These are phyloP conservation scores for Euphorbia celastroides DNA, from an alignment of 441 rosid species.

Conservation along the genomic window DNA sequence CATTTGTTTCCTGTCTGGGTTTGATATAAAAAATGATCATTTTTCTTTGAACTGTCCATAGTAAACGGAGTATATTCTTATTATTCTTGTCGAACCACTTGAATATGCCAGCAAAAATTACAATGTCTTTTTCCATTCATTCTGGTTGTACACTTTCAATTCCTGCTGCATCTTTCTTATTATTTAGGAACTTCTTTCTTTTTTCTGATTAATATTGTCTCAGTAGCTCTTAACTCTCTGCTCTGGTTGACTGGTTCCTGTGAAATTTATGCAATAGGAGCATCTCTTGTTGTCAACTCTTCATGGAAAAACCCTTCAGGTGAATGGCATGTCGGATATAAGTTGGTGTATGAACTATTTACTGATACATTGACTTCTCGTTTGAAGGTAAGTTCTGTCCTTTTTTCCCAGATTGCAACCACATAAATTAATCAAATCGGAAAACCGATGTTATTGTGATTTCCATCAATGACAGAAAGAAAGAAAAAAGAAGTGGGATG, in stretches of 20 bases:
- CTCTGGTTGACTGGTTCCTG: constrained; percentile 1
- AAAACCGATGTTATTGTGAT: not conserved
- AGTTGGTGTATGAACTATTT: constrained; percentile 78
- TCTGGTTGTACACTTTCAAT: not conserved
- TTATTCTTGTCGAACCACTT: not conserved
- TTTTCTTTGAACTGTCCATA: not conserved
- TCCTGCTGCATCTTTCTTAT: not conserved
- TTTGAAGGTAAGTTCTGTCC: constrained; percentile 50
- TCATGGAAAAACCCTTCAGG: constrained; percentile 95
- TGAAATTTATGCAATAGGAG: constrained; percentile 37
- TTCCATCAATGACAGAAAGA: constrained; percentile 49
- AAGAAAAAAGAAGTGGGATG: constrained; percentile 87
- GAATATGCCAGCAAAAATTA: not conserved
- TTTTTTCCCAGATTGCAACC: not conserved
- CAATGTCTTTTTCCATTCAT: not conserved
- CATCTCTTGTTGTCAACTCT: constrained; percentile 61
- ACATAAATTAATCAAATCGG: constrained; percentile 8
- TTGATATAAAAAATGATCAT: not conserved
- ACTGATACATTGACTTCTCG: constrained; percentile 69
- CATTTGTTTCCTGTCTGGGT: not conserved
- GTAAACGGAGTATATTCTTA: not conserved
- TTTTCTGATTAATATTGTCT: not conserved
- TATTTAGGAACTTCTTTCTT: not conserved
- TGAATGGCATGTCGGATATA: constrained; percentile 92
- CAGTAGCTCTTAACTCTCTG: not conserved